Evolutionary conservation across 2,329 filamentous ascomycete genomes (phyloP).

Genomic region (Alternaria viburni): DNA sequence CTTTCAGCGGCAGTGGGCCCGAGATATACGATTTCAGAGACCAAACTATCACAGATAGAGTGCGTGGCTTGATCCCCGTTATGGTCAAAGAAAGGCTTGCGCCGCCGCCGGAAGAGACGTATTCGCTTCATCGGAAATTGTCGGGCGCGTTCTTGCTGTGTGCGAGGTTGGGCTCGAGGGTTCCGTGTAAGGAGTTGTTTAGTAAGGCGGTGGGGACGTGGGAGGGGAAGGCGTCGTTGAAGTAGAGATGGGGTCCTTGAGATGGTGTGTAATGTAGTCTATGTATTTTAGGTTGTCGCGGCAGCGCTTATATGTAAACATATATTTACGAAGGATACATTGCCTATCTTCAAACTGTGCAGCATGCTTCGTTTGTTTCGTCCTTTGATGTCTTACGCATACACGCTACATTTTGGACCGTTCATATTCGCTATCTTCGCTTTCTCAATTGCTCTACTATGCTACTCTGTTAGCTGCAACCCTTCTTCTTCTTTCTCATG

Average conservation of each 20-base stretch:
- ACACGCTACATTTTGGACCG: neutral
- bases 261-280: neutral
- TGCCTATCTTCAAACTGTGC: neutral
- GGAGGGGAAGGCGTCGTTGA: constrained; percentile 24
- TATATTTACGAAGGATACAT: neutral
- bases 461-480: neutral
- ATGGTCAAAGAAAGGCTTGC: constrained; percentile 90
- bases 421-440: neutral
- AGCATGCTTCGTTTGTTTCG: too few relatives aligned
- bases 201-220: constrained; percentile 57
- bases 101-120: constrained; percentile 96
- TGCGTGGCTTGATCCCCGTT: constrained; percentile 84
- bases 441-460: accelerated
- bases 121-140: constrained; percentile 91
- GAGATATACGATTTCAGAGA: constrained; percentile 89
- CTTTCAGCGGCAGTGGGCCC: constrained; percentile 76
- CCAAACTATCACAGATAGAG: constrained; percentile 95
- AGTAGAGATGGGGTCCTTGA: neutral
- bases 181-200: constrained; percentile 83
- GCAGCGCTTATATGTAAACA: neutral
- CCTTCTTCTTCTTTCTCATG: neutral
- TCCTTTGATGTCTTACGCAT: neutral
- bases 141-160: constrained; percentile 95
- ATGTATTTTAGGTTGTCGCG: neutral
- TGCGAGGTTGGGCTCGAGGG: constrained; percentile 81